Base-by-base conservation (phyloP, 2,329 filamentous ascomycete species). In the Fusarium anthophilum region DNA sequence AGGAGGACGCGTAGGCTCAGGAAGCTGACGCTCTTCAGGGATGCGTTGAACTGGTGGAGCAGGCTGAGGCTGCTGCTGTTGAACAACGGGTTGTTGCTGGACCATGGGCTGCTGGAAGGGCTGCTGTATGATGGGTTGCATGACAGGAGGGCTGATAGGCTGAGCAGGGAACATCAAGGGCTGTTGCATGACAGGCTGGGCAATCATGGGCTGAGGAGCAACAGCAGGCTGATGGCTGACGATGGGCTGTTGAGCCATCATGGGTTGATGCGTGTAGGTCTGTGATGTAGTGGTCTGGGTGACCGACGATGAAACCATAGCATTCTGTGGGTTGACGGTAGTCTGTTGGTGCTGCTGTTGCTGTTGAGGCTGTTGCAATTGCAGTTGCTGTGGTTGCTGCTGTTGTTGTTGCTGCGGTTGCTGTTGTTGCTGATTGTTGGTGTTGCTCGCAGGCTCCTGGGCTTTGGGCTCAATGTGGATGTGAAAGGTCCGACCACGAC, bases 401-500 rank as follows among this genome's bases (percentile, higher is more conserved):
- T 66, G 72, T 6, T 65, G 72, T 4, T 73, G 75, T 7, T 62
- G 72, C 15, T 69, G 72, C 8, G 39, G 69, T 17, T 44, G 54
- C 55, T 70, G 67, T 28, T 74, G 73, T 18, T 38, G 63, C 35
- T 55, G 66, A n/a, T 24, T 56, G 54, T 35, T 66, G 57, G 24
- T 22, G 51, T 45, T 57, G 63, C 13, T 60, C 22, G 67, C 47
- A 51, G 73, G 51, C 43, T 74, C 69, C 45, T 68, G 70, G 12
- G 63, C 51, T 11, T 69, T 73, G 3, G 77, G 77, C 66, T 77
- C 77, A 28, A 79, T 79, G 72, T 79, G 77, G 30, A 79, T 79
- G 62, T 79, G 77, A 50, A 77, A 73, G 54, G 77, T 79, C 26
- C 77, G 75, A 30, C 77, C 77, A 38, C 77, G 77, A 39, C 77